Evolutionary conservation across 352 stramenopile genomes (phyloP).

Genomic region (Globisporangium viniferum): DNA sequence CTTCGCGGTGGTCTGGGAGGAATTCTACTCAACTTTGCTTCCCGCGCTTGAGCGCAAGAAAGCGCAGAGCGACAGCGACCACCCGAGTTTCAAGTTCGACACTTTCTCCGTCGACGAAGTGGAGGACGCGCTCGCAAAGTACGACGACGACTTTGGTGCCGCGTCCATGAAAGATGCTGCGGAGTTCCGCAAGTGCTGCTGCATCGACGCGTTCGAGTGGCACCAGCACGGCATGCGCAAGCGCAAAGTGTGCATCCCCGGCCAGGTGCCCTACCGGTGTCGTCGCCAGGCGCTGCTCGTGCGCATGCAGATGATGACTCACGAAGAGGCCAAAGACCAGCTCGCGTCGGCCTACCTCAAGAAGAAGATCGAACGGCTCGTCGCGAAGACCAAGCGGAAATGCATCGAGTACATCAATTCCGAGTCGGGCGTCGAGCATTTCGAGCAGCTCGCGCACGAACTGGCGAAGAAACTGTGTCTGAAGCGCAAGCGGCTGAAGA

Average conservation of each 20-base stretch:
- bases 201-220: slow-evolving; percentile 37
- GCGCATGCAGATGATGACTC: slow-evolving; percentile 59
- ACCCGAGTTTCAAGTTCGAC: slow-evolving; percentile 18
- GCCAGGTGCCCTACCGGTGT: slow-evolving; percentile 38
- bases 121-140: slow-evolving; percentile 52
- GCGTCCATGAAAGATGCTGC: slow-evolving; percentile 26
- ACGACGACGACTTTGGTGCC: slow-evolving; percentile 50
- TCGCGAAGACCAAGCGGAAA: slow-evolving; percentile 48
- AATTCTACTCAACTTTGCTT: slow-evolving; percentile 43
- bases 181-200: slow-evolving; percentile 45
- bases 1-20: slow-evolving; percentile 54
- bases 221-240: slow-evolving; percentile 19
- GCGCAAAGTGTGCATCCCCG: slow-evolving; percentile 46
- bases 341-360: slow-evolving; percentile 52
- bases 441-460: slow-evolving; percentile 38
- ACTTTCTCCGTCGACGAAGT: slow-evolving; percentile 40
- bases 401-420: slow-evolving; percentile 68
- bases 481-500: slow-evolving; percentile 39
- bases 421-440: slow-evolving; percentile 37
- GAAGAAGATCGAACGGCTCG: slow-evolving; percentile 45
- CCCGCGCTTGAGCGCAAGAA: slow-evolving; percentile 40
- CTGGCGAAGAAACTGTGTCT: slow-evolving; percentile 25
- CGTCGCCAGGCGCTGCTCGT: slow-evolving; percentile 43
- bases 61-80: not conserved
- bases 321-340: slow-evolving; percentile 63